Percentiles rank a stretch among this genome's conserved stretches.
phyloP scores from a whole-genome alignment of 2,329 filamentous ascomycete genomes.

The Monosporascus sp. region DNA sequence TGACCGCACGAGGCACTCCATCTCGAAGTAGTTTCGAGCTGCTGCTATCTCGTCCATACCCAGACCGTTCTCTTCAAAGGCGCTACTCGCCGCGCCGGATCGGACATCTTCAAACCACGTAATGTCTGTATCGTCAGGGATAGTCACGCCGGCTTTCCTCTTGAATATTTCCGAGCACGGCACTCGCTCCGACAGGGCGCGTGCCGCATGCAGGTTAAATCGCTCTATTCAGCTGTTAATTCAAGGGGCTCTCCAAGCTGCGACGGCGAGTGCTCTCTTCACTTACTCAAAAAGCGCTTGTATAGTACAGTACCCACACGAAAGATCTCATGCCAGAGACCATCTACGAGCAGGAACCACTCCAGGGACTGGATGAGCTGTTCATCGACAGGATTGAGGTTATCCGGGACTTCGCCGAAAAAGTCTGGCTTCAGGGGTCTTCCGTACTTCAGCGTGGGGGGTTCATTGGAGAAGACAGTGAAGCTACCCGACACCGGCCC shows the following conservation, averaged over 20 bases:
- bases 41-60: slow-evolving; percentile 39
- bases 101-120: slow-evolving; percentile 27
- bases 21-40: slow-evolving; percentile 60
- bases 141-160: slow-evolving; percentile 25
- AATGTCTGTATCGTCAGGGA: slow-evolving; percentile 28
- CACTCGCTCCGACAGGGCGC: slow-evolving; percentile 47
- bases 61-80: slow-evolving; percentile 30
- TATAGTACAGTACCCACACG: slow-evolving; percentile 66
- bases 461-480: slow-evolving; percentile 42
- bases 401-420: slow-evolving; percentile 55
- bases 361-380: slow-evolving; percentile 73
- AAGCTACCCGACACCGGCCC: slow-evolving; percentile 42
- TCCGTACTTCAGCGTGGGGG: slow-evolving; percentile 52
- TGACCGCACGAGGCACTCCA: slow-evolving; percentile 61
- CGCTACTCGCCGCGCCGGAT: slow-evolving; percentile 13
- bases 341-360: slow-evolving; percentile 75
- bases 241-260: neutral
- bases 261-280: neutral
- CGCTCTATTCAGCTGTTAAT: slow-evolving; percentile 32
- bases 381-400: slow-evolving; percentile 58
- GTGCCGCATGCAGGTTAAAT: slow-evolving; percentile 49
- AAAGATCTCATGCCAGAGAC: slow-evolving; percentile 68
- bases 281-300: slow-evolving; percentile 77
- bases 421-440: slow-evolving; percentile 66
- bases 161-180: slow-evolving; percentile 44